These are phyloP conservation scores for Solanum chiquidenum DNA, from an alignment of 257 asterid species.

Conservation along the genomic window DNA sequence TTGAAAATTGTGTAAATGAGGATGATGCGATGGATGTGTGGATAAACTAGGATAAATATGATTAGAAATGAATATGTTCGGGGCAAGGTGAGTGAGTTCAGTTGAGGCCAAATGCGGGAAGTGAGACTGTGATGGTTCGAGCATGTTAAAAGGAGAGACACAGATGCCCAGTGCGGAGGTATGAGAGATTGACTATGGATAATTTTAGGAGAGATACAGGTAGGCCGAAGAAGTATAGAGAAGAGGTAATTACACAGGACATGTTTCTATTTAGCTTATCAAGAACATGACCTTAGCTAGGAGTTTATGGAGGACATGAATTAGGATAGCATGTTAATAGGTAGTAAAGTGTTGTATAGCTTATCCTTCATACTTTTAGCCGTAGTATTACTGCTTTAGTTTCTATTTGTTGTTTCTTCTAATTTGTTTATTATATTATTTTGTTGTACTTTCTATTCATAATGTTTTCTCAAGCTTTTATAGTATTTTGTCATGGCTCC, in stretches of 20 bases:
- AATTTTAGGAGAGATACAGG: neutral
- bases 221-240: neutral
- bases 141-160: neutral
- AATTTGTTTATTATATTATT: neutral
- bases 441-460: neutral
- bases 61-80: neutral
- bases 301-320: neutral
- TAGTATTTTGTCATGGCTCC: neutral
- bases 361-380: neutral
- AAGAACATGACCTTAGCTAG: neutral
- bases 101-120: neutral
- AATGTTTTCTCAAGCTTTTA: neutral
- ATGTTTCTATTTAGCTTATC: neutral
- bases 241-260: neutral
- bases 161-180: neutral
- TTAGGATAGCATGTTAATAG: neutral
- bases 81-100: neutral
- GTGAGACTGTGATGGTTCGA: neutral
- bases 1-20: neutral
- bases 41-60: neutral
- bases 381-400: neutral
- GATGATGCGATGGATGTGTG: neutral
- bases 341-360: neutral
- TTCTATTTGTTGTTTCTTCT: neutral
- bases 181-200: neutral